These are phyloP conservation scores for Saccharomyces paradoxus DNA, from an alignment of 805 yeast genomes.

Conservation along the genomic window DNA sequence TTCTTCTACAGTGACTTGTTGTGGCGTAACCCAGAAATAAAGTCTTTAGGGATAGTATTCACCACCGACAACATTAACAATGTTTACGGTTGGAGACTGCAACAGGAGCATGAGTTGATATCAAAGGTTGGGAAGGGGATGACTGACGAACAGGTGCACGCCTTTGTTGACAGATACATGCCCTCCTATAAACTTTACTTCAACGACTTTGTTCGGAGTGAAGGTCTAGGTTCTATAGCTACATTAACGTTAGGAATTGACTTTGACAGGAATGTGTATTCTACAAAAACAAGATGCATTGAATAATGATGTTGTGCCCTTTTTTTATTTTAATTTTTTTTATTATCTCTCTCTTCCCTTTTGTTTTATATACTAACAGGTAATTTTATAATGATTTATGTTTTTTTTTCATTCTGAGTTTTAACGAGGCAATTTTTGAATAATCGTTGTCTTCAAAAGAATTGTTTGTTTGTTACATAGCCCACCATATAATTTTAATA, in stretches of 20 bases:
- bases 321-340: not conserved
- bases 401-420: not conserved
- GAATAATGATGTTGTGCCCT: slow-evolving; percentile 1
- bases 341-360: not conserved
- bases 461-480: not conserved
- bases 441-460: not conserved
- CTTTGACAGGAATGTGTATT: slow-evolving; percentile 17
- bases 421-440: not conserved
- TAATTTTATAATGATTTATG: not conserved
- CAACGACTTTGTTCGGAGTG: slow-evolving; percentile 31
- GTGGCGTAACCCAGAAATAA: slow-evolving; percentile 41
- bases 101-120: slow-evolving; percentile 38
- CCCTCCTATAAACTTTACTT: slow-evolving; percentile 74
- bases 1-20: slow-evolving; percentile 38
- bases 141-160: slow-evolving; percentile 60
- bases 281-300: slow-evolving; percentile 10
- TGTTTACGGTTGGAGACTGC: slow-evolving; percentile 71
- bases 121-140: slow-evolving; percentile 58
- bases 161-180: slow-evolving; percentile 77
- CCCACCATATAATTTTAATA: not conserved
- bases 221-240: slow-evolving; percentile 23
- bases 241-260: slow-evolving; percentile 29
- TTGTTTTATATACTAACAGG: not conserved
- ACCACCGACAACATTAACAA: slow-evolving; percentile 49
- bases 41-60: slow-evolving; percentile 56